A percentile compares a stretch with the other conserved stretches of the same genome.
phyloP scores from a whole-genome alignment of 2,329 filamentous ascomycete genomes.

The Cercospora sojina region DNA sequence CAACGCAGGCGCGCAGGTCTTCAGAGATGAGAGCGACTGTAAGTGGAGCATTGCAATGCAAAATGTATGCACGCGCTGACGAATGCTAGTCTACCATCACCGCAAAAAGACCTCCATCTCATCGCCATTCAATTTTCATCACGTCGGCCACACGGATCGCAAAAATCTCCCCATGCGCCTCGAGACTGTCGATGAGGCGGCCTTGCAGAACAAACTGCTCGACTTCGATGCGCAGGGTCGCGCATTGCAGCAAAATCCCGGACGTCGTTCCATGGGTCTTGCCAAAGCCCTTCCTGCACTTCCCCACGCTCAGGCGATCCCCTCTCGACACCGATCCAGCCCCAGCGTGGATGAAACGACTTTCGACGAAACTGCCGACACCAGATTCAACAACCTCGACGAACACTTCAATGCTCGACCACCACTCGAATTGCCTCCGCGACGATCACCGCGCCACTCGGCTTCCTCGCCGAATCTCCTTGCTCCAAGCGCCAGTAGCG shows the following conservation, averaged over 20 bases:
- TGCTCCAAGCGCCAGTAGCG: constrained; percentile 12
- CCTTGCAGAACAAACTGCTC: constrained; percentile 55
- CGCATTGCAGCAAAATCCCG: constrained; percentile 41
- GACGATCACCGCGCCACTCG: constrained; percentile 23
- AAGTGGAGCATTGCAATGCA: not conserved
- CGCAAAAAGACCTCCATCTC: constrained; percentile 55
- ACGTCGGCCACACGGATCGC: constrained; percentile 60
- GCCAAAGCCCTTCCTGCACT: not conserved
- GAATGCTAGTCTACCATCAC: constrained; percentile 31
- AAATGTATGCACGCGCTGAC: not conserved
- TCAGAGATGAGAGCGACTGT: constrained; percentile 28
- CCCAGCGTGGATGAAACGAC: constrained; percentile 29
- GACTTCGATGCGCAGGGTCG: constrained; percentile 54
- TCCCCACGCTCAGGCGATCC: constrained; percentile 9
- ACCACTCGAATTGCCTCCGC: not conserved
- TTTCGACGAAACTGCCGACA: constrained; percentile 31
- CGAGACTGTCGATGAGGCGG: constrained; percentile 51
- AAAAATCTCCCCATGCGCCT: constrained; percentile 53
- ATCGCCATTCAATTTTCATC: constrained; percentile 63
- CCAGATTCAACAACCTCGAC: constrained; percentile 23
- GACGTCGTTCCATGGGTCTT: constrained; percentile 25
- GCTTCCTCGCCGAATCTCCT: constrained; percentile 28
- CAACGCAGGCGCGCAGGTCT: constrained; percentile 16
- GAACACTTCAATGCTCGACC: constrained; percentile 13
- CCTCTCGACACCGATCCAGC: constrained; percentile 15